A percentile compares a stretch with the other conserved stretches of the same genome.
These are phyloP conservation scores for Endocarpon pusillum DNA, from an alignment of 495 filamentous ascomycete genomes.

Conservation along the genomic window DNA sequence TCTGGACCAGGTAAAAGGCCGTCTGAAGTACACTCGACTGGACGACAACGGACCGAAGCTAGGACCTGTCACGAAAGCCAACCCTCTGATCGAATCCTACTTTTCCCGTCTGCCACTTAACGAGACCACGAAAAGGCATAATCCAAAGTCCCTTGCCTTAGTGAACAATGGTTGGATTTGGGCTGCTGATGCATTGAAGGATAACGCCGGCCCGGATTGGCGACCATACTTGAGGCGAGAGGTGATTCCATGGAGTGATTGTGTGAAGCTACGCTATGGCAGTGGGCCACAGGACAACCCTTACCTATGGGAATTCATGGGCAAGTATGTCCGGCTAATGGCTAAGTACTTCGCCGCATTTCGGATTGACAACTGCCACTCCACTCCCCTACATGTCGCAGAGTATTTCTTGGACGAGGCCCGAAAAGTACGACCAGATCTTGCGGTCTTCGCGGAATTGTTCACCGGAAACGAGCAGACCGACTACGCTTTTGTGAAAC, in stretches of 20 bases:
- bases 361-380: slow-evolving; percentile 97
- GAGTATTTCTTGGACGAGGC: slow-evolving; percentile 91
- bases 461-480: slow-evolving; percentile 93
- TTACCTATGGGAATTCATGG: slow-evolving; percentile 92
- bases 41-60: slow-evolving; percentile 83
- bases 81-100: slow-evolving; percentile 84
- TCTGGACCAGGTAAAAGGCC: slow-evolving; percentile 79
- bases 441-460: slow-evolving; percentile 87
- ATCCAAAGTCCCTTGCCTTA: slow-evolving; percentile 57
- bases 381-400: slow-evolving; percentile 81
- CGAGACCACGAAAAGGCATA: slow-evolving; percentile 56
- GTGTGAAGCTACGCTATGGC: slow-evolving; percentile 92
- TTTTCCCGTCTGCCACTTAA: slow-evolving; percentile 84
- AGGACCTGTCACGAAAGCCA: slow-evolving; percentile 57
- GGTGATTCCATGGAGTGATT: slow-evolving; percentile 97
- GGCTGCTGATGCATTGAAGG: slow-evolving; percentile 83
- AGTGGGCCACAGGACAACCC: slow-evolving; percentile 66
- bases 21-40: slow-evolving; percentile 79
- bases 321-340: slow-evolving; percentile 77
- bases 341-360: slow-evolving; percentile 92
- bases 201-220: slow-evolving; percentile 81
- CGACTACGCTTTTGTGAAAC: slow-evolving; percentile 89
- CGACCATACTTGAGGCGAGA: slow-evolving; percentile 82
- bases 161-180: slow-evolving; percentile 99
- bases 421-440: slow-evolving; percentile 66